Evolutionary conservation across 2,329 filamentous ascomycete genomes (phyloP), one percentile per base, ranked within the genome.

Genomic region (Nannizzia gypsea): DNA sequence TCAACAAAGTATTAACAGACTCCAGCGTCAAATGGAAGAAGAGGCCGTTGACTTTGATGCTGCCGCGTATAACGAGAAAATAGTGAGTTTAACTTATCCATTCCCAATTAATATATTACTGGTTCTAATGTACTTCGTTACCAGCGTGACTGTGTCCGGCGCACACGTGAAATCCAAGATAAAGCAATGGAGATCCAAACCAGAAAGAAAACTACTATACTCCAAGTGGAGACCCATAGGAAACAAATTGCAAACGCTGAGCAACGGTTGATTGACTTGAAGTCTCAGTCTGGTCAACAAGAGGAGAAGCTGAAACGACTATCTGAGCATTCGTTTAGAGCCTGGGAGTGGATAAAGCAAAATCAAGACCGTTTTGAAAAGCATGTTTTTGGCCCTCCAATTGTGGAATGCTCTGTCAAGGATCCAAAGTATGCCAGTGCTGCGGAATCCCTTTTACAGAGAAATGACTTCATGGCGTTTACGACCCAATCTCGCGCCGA

Each of bases 321-420:
- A 0, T 87, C 85, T 9, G 69, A 69, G 0, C 88, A 96, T 60
- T 83, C 87, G 1, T 81, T 81, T 9, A 76, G 70, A 64, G 90
- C 85, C 1, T 96, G 89, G 84, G 79, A 85, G 46, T 99, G 92
- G 91, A 80, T 97, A 57, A 81, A 89, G 68, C 72, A 83, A 1
- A 84, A 99, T 69, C 80, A 80, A 61, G 70, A 80, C 59, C 72
- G 81, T 56, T 93, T 96, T 64, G 82, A 88, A 67, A 83, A 87
- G 64, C 80, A 87, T 61, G 85, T 96, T 3, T 90, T 87, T 68
- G 90, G 88, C 0, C 91, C 91, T 4, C 85, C 91, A 0, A 82
- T 93, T 67, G 77, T 96, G 34, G 86, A 82, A 61, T 96, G 90
- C 72, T 88, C 87, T 0, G 76, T 96, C 58, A 90, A 86, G 65